Percentiles rank a stretch among this genome's conserved stretches.
Evolutionary conservation across 208 protist genomes (phyloP).

Genomic region (Trypanosoma lewisi): DNA sequence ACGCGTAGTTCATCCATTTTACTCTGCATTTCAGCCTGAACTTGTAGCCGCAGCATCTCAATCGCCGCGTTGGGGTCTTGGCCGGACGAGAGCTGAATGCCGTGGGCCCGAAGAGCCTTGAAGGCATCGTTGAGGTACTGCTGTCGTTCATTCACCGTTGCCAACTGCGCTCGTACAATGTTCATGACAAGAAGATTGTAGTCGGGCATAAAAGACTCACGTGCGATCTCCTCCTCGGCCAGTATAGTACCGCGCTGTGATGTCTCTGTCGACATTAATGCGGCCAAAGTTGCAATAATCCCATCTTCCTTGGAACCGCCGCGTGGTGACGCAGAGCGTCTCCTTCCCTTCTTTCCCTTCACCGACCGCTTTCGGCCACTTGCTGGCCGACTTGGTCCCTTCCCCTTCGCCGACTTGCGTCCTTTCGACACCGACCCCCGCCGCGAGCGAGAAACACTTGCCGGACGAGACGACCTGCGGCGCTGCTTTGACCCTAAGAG

Average conservation of each 20-base stretch:
- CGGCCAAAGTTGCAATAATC: constrained; percentile 16
- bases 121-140: constrained; percentile 58
- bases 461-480: background rate
- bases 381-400: background rate
- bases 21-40: constrained; percentile 46
- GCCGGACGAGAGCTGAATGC: constrained; percentile 25
- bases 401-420: background rate
- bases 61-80: constrained; percentile 38
- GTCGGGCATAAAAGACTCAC: constrained; percentile 42
- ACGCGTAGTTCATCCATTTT: constrained; percentile 43
- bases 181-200: constrained; percentile 78
- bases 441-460: background rate
- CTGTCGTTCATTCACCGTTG: constrained; percentile 64
- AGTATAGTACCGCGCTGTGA: constrained; percentile 35
- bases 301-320: constrained; percentile 11
- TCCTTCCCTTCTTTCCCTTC: constrained; percentile 7
- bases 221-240: constrained; percentile 51
- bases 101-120: constrained; percentile 37
- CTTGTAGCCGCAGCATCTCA: constrained; percentile 36
- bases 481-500: background rate
- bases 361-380: background rate
- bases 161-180: constrained; percentile 55
- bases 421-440: background rate
- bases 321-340: background rate
- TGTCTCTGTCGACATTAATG: constrained; percentile 36